Percentiles rank a stretch among this genome's conserved stretches.
phyloP scores from a whole-genome alignment of 2,329 filamentous ascomycete species.

The Triangularia verruculosa region DNA sequence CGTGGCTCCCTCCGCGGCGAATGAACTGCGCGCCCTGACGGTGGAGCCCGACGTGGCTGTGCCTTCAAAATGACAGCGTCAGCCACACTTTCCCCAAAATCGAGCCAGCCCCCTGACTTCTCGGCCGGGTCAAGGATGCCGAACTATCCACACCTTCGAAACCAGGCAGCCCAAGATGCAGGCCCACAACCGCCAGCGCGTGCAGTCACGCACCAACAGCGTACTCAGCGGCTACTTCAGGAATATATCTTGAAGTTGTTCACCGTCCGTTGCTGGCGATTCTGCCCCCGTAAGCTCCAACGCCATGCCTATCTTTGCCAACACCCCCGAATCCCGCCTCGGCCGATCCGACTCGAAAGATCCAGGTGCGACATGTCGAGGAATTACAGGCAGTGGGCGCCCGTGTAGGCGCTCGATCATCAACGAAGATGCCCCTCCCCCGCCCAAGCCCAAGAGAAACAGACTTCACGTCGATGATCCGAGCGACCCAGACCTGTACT shows the following conservation, averaged over 20 bases:
- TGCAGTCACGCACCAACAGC: background rate
- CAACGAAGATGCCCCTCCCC: conserved; percentile 38
- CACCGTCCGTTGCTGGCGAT: background rate
- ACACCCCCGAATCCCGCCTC: conserved; percentile 79
- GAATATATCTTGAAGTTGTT: background rate
- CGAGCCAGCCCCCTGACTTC: background rate
- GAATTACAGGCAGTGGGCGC: conserved; percentile 76
- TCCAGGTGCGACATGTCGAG: conserved; percentile 79
- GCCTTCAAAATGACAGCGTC: background rate
- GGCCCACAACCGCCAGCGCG: conserved; percentile 6
- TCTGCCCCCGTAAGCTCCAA: too few species aligned
- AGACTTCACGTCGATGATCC: conserved; percentile 46
- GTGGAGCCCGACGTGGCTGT: conserved; percentile 1
- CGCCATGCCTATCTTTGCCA: conserved; percentile 62
- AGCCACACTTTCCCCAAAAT: conserved; percentile 7
- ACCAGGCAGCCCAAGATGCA: conserved; percentile 8
- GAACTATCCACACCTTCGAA: conserved; percentile 8
- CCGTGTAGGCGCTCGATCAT: conserved; percentile 78
- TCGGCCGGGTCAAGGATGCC: background rate
- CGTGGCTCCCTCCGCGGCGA: background rate
- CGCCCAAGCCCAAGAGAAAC: conserved; percentile 29
- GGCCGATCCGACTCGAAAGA: conserved; percentile 81
- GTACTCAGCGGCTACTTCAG: background rate
- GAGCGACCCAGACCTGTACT: conserved; percentile 66
- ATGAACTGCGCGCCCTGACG: background rate